Evolutionary conservation across 257 asterid genomes (phyloP).

Genomic region (Solanum arcanum): DNA sequence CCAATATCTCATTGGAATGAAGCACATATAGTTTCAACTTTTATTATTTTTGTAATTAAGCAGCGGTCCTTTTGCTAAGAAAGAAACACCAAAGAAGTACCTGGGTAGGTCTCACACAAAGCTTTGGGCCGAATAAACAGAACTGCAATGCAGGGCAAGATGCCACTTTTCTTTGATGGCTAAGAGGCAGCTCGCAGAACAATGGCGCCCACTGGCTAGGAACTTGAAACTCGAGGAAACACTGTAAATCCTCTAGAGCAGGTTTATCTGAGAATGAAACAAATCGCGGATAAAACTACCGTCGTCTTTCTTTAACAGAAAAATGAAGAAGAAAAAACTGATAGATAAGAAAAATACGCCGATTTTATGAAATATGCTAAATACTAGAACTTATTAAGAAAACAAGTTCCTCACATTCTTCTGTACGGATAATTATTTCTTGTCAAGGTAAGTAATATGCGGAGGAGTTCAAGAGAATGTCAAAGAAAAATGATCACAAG

Average conservation of each 20-base stretch:
- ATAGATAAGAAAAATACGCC: neutral
- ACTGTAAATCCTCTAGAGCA: slow-evolving; percentile 72
- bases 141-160: slow-evolving; percentile 73
- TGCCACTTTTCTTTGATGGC: slow-evolving; percentile 78
- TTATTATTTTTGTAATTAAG: neutral
- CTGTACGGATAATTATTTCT: neutral
- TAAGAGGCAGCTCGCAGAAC: slow-evolving; percentile 83
- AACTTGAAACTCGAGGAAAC: slow-evolving; percentile 94
- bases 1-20: neutral
- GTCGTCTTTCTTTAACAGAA: neutral
- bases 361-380: neutral
- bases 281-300: neutral
- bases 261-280: slow-evolving; percentile 58
- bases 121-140: slow-evolving; percentile 68
- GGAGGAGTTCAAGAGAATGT: neutral
- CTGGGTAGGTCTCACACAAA: slow-evolving; percentile 71
- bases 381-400: neutral
- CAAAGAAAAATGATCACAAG: neutral
- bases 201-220: slow-evolving; percentile 95
- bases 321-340: neutral
- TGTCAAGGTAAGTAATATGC: neutral
- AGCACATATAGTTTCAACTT: neutral
- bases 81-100: slow-evolving; percentile 18
- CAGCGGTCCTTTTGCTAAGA: neutral
- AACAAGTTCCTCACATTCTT: neutral